Percentiles rank a stretch among this genome's conserved stretches.
phyloP scores from a whole-genome alignment of 2,329 filamentous ascomycete genomes.

The Cytospora leucostoma region DNA sequence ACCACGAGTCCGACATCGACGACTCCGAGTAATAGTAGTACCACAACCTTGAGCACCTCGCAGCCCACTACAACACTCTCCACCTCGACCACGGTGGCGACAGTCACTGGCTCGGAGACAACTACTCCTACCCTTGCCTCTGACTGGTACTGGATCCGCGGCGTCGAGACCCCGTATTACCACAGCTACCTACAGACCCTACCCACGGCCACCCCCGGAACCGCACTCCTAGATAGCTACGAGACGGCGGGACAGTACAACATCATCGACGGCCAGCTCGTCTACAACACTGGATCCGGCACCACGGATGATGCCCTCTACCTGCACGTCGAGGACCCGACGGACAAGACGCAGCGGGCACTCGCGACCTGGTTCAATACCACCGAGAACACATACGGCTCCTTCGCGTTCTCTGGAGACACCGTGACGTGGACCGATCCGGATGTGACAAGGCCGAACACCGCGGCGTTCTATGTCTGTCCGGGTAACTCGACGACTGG shows the following conservation, averaged over 20 bases:
- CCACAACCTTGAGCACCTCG: background rate
- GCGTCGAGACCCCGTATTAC: slow-evolving; percentile 55
- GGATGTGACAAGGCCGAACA: slow-evolving; percentile 50
- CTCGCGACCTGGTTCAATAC: slow-evolving; percentile 51
- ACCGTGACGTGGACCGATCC: slow-evolving; percentile 52
- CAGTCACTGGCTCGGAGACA: slow-evolving; percentile 12
- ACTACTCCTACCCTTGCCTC: slow-evolving; percentile 43
- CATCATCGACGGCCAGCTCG: slow-evolving; percentile 52
- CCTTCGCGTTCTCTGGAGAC: slow-evolving; percentile 56
- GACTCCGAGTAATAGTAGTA: slow-evolving; percentile 1
- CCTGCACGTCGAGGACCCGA: slow-evolving; percentile 45
- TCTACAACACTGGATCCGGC: slow-evolving; percentile 43
- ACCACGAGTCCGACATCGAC: slow-evolving; percentile 1
- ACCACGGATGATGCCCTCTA: slow-evolving; percentile 40
- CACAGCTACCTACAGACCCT: slow-evolving; percentile 50
- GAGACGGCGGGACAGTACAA: slow-evolving; percentile 57
- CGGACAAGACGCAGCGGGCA: slow-evolving; percentile 44
- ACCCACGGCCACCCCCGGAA: slow-evolving; percentile 41
- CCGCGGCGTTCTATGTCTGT: slow-evolving; percentile 58
- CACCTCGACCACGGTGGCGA: slow-evolving; percentile 15
- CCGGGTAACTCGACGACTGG: slow-evolving; percentile 26
- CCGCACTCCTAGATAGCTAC: slow-evolving; percentile 49
- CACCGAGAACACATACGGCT: slow-evolving; percentile 52
- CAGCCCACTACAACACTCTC: slow-evolving; percentile 22
- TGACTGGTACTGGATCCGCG: slow-evolving; percentile 56